Conservation (phyloP, 306 rosid genomes). For the Medicago lupulina region DNA sequence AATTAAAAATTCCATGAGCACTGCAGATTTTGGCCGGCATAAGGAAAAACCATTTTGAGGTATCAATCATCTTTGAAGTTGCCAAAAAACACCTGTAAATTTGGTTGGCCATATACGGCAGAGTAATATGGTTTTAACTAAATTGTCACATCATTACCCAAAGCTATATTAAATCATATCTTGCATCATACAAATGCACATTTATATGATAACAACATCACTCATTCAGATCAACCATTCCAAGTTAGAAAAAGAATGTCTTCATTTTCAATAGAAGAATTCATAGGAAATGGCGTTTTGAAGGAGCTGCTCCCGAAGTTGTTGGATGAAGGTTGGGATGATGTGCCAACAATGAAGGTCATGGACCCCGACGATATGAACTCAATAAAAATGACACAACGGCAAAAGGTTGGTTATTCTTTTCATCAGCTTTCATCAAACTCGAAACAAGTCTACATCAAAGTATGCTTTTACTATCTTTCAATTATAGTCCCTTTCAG, state of each 20-base stretch:
- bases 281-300: conserved; percentile 71
- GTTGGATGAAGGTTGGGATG: conserved; percentile 93
- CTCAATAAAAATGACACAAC: conserved; percentile 71
- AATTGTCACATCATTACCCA: conserved; percentile 19
- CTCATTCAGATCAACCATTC: conserved; percentile 24
- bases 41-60: conserved; percentile 1
- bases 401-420: conserved; percentile 65
- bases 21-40: conserved; percentile 33
- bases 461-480: not conserved
- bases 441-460: conserved; percentile 3
- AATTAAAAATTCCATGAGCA: conserved; percentile 1
- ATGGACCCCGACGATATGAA: conserved; percentile 82
- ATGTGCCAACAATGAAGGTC: conserved; percentile 84
- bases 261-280: conserved; percentile 73
- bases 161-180: conserved; percentile 23
- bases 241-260: conserved; percentile 54
- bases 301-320: conserved; percentile 68
- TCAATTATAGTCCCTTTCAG: conserved; percentile 13
- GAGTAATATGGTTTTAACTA: not conserved
- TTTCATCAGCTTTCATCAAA: conserved; percentile 8
- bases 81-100: conserved; percentile 14
- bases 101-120: conserved; percentile 1
- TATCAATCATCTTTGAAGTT: not conserved
- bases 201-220: not conserved
- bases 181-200: conserved; percentile 19